Percentiles rank a stretch among this genome's conserved stretches.
Evolutionary conservation across 345 rosid genomes (phyloP).

Genomic region (Eucalyptus sp.): DNA sequence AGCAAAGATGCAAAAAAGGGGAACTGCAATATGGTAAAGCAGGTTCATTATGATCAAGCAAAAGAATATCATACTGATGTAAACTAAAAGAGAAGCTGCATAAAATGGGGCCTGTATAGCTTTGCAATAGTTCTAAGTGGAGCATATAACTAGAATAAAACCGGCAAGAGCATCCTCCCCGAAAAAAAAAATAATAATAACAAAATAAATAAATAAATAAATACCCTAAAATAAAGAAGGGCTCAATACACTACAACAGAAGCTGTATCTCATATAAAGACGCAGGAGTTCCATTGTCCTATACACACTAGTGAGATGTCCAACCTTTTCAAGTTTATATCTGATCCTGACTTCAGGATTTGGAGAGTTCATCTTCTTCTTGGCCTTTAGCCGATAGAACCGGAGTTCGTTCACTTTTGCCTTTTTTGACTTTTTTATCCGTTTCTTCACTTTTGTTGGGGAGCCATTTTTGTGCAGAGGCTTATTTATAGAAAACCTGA

Average conservation of each 20-base stretch:
- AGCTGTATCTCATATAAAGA: not conserved
- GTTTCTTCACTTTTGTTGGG: constrained; percentile 19
- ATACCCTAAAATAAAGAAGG: not conserved
- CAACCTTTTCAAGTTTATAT: constrained; percentile 87
- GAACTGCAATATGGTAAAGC: not conserved
- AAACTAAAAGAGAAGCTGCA: not conserved
- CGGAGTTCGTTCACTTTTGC: constrained; percentile 71
- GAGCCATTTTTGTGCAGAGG: constrained; percentile 1
- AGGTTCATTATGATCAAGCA: not conserved
- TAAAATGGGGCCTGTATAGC: not conserved
- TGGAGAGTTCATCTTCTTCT: constrained; percentile 91
- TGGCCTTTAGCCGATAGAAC: constrained; percentile 75
- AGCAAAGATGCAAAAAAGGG: not conserved
- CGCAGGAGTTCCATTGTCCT: not conserved
- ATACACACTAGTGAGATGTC: not conserved
- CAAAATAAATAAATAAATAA: not conserved
- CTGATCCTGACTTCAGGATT: constrained; percentile 91
- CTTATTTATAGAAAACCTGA: constrained; percentile 55
- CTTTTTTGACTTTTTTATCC: constrained; percentile 45
- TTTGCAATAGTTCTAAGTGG: not conserved
- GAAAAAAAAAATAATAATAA: not conserved
- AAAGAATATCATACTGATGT: not conserved
- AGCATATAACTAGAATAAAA: not conserved
- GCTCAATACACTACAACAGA: not conserved
- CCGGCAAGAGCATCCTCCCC: not conserved